Base-by-base conservation (phyloP, 108 stramenopile species). In the Cyclotella sp. region DNA sequence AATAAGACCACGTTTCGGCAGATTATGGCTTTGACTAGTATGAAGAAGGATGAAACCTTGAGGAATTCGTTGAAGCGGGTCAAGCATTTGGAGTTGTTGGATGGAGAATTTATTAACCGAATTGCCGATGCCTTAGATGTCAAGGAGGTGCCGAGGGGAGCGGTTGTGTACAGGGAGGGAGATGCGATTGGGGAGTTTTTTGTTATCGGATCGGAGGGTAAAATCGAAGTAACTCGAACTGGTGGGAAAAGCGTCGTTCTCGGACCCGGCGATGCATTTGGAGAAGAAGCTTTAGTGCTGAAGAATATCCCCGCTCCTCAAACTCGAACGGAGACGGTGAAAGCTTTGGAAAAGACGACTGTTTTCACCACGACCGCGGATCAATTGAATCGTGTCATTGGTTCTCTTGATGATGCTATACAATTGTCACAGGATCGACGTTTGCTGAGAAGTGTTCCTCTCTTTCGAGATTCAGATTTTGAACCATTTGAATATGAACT, bases 1-100 rank as follows among this genome's bases (percentile, higher is more conserved):
- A 85, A 94, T 59, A 91, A 93, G 55, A 63, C 69, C 22, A 89
- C 95, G 39, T 96, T 96, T 70, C 83, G 90, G 40, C 82, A 87
- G 39, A 86, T 95, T 45, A 76, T 95, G 62, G 92, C 90, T 27
- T 63, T 79, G 49, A 71, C 73, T n/a, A 82, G 79, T 27, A 81
- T 84, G 75, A 64, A 70, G 34, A 90, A 90, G 40, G 90, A 93
- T 75, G 86, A 91, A 71, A 87, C 90, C 52, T 81, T 91, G 72
- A 81, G 89, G 53, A 86, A 78, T 18, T 72, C 84, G 22, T 67
- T 96, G 27, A 61, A 72, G 39, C 80, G 70, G 51, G 78, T 93
- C n/a, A 54, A 62, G 0, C 54, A 85, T 40, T 88, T 95, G 59
- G 60, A 77, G 49, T 81, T 86, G 29, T 65, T 92, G 30, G 88